phyloP scores from a whole-genome alignment of 1,139 yeast species.

The Torulaspora globosa region DNA sequence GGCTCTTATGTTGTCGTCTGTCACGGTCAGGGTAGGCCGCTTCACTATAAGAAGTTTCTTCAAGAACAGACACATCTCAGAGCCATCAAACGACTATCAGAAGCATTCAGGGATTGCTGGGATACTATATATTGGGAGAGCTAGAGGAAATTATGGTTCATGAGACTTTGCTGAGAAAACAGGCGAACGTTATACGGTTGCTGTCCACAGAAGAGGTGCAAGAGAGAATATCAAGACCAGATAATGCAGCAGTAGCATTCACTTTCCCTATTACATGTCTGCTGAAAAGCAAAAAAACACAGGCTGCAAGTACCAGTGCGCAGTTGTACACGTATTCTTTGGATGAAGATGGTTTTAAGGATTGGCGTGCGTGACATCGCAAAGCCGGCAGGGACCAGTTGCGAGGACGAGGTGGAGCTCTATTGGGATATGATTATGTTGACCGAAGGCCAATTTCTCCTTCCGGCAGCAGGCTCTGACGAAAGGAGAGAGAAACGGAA shows the following conservation, averaged over 20 bases:
- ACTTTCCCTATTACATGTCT: slow-evolving; percentile 24
- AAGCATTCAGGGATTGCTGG: neutral
- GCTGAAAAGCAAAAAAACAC: slow-evolving; percentile 17
- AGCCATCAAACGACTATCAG: neutral
- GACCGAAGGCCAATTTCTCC: slow-evolving; percentile 30
- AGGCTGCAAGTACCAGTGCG: slow-evolving; percentile 5
- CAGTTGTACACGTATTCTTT: slow-evolving; percentile 15
- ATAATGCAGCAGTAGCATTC: slow-evolving; percentile 20
- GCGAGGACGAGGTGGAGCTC: slow-evolving; percentile 23
- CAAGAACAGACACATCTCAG: neutral
- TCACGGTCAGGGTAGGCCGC: neutral
- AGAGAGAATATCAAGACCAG: slow-evolving; percentile 13
- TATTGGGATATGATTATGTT: slow-evolving; percentile 35
- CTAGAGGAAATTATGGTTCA: slow-evolving; percentile 2
- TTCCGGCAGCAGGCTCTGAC: slow-evolving; percentile 8
- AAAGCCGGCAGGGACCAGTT: slow-evolving; percentile 2
- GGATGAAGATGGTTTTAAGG: slow-evolving; percentile 24
- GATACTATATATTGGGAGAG: neutral
- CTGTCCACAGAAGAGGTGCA: slow-evolving; percentile 17
- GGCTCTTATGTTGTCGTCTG: neutral
- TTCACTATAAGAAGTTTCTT: neutral
- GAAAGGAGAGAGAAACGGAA: slow-evolving; percentile 3
- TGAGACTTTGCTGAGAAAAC: slow-evolving; percentile 13
- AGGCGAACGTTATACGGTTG: slow-evolving; percentile 15
- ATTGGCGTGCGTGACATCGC: slow-evolving; percentile 37